These are phyloP conservation scores for Hypoxylon sp. DNA, from an alignment of 2,329 filamentous ascomycete genomes.

Conservation along the genomic window DNA sequence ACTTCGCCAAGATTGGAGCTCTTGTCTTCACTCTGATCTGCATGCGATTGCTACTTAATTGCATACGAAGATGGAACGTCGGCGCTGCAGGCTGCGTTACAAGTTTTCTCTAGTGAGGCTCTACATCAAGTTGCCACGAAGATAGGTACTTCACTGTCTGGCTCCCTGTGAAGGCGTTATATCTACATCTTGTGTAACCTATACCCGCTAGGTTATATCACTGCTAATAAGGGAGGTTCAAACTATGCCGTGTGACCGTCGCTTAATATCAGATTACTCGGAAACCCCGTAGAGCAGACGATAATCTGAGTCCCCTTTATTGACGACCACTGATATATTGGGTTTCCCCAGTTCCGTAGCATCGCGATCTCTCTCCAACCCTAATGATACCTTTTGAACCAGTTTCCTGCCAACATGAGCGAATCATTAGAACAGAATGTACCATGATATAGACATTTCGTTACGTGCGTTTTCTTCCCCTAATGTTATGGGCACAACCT, in stretches of 20 bases:
- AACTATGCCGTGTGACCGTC: neutral
- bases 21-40: neutral
- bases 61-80: neutral
- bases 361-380: neutral
- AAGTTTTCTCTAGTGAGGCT: neutral
- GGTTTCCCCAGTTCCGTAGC: neutral
- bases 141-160: neutral
- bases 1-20: neutral
- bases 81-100: neutral
- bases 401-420: neutral
- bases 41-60: neutral
- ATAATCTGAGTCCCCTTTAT: neutral
- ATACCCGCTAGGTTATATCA: neutral
- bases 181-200: neutral
- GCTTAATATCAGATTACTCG: neutral
- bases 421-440: neutral
- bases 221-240: neutral
- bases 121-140: neutral
- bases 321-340: neutral
- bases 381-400: neutral
- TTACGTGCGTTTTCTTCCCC: neutral
- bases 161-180: neutral
- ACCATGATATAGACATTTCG: constrained; percentile 2
- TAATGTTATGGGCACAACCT: neutral
- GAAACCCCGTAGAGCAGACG: neutral